Base-by-base conservation (phyloP, 2,329 filamentous ascomycete species). In the Neofusicoccum umdonicola region DNA sequence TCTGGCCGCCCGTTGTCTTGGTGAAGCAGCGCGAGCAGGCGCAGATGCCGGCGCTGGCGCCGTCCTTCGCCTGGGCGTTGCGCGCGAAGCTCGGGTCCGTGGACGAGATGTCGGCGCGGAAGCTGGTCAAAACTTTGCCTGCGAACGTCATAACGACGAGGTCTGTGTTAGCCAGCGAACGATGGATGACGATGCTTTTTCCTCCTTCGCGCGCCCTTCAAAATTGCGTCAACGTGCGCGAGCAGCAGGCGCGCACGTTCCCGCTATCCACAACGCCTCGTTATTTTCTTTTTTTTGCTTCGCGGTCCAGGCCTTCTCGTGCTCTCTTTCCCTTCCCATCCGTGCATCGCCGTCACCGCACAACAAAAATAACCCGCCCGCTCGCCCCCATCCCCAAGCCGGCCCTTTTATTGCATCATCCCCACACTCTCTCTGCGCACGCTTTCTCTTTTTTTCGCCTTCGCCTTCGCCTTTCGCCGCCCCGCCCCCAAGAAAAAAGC, bases 61-160 rank as follows among this genome's bases (percentile, higher is more conserved):
- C 50, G 50, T 34, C 39, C n/a, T 42, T 52, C 31, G 17, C 19
- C 17, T 15, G 4, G 37, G 27, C n/a, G n/a, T 47, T 47, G 56
- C 56, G 56, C 56, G 31, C 56, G n/a, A 60, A 60, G 56, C 42
- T 60, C 56, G 56, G 56, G 42, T 60, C 56, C 27, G 56, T 37
- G 27, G 41, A 47, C 41, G 56, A 19, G 42, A 47, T 47, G 56
- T 47, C 56, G 41, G 56, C 35, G 56, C 56, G 56, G 42, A 60
- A 45, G 31, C 56, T 60, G 56, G 56, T 47, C 56, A 48, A n/a
- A 15, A 60, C 56, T 39, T 22, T 47, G 15, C 56, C 56, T 60
- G 8, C 22, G 39, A 31, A 45, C 56, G 42, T 42, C 31, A 37
- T 22, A 5, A 31, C 1, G 6, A 37, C 9, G 12, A 31, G 34